Evolutionary conservation across 805 yeast species (phyloP), one percentile per base, ranked within the genome.

Genomic region (Kodamaea fukazawae): DNA sequence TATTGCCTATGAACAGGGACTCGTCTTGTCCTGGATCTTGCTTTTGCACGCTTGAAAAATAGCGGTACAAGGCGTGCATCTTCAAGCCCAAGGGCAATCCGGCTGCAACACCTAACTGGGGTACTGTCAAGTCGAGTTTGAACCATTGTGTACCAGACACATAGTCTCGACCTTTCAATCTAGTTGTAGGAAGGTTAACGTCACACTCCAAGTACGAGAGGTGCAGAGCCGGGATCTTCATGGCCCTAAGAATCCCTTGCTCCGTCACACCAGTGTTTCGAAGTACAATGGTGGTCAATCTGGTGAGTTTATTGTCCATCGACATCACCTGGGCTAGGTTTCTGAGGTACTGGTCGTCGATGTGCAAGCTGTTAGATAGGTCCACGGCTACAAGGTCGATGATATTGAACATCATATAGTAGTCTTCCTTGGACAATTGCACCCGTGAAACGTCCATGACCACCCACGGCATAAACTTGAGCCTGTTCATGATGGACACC

Each of bases 331-430:
- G 18, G 27, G 34, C 15, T 38, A 39, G 33, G 15, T 31, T 57
- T 32, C 51, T 46, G 4, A 67, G 32, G 22, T 55, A 60, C 27
- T 45, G 55, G 45, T 67, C 72, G 46, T 65, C 65, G 8, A 67
- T 49, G 8, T 38, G 32, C 0, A 32, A 32, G 27, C 51, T 53
- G 25, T 57, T 53, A 1, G 73, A 65, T 8, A 69, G 30, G 13
- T 47, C 39, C 17, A 46, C 37, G 4, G 58, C 68, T 17, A 49
- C 51, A 12, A 66, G 46, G 18, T 48, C 47, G 9, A 54, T 53
- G 12, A 62, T 42, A 38, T 58, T 61, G 45, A 61, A 55, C 2
- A 67, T 27, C 34, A 42, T 34, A 15, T 58, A 43, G 29, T 53
- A 50, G 16, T 60, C 60, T 9, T 63, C 61, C 14, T 30, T 36